A percentile compares a stretch with the other conserved stretches of the same genome.
phyloP scores from a whole-genome alignment of 2,329 filamentous ascomycete genomes.

The Raffaelea ambrosiae region DNA sequence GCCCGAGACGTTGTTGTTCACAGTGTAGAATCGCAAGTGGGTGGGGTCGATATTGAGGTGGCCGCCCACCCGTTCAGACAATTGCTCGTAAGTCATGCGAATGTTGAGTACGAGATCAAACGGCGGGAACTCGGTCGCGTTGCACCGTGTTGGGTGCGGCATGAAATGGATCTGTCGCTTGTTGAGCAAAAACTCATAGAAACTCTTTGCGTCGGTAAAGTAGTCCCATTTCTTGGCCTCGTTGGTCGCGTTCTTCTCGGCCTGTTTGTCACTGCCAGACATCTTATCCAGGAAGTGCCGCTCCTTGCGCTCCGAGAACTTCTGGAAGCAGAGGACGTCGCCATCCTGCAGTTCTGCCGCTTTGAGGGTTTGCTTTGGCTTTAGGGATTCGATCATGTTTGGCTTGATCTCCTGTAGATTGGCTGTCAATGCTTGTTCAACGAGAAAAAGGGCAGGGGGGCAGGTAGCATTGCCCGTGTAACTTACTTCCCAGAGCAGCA shows the following conservation, averaged over 20 bases:
- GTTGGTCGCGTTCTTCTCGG: neutral
- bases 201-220: slow-evolving; percentile 67
- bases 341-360: slow-evolving; percentile 94
- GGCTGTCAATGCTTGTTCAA: slow-evolving; percentile 14
- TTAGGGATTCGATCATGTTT: slow-evolving; percentile 92
- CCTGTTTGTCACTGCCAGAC: slow-evolving; percentile 26
- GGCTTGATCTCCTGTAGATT: slow-evolving; percentile 75
- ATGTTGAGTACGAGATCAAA: slow-evolving; percentile 76
- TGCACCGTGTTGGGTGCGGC: slow-evolving; percentile 52
- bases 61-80: slow-evolving; percentile 75
- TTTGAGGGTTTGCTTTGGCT: slow-evolving; percentile 80
- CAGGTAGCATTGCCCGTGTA: too few relatives aligned
- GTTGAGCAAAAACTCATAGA: slow-evolving; percentile 89
- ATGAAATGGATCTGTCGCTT: slow-evolving; percentile 72
- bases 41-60: slow-evolving; percentile 70
- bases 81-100: slow-evolving; percentile 82
- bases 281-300: slow-evolving; percentile 28
- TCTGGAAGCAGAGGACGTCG: slow-evolving; percentile 93
- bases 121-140: slow-evolving; percentile 47
- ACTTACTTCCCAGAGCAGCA: slow-evolving; percentile 67
- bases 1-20: slow-evolving; percentile 60
- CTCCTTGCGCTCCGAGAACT: slow-evolving; percentile 39
- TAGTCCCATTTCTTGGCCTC: slow-evolving; percentile 35
- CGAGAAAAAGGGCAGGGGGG: too few relatives aligned
- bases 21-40: slow-evolving; percentile 84